These are phyloP conservation scores for Verticillium longisporum DNA, from an alignment of 2,329 filamentous ascomycete species.

Conservation along the genomic window DNA sequence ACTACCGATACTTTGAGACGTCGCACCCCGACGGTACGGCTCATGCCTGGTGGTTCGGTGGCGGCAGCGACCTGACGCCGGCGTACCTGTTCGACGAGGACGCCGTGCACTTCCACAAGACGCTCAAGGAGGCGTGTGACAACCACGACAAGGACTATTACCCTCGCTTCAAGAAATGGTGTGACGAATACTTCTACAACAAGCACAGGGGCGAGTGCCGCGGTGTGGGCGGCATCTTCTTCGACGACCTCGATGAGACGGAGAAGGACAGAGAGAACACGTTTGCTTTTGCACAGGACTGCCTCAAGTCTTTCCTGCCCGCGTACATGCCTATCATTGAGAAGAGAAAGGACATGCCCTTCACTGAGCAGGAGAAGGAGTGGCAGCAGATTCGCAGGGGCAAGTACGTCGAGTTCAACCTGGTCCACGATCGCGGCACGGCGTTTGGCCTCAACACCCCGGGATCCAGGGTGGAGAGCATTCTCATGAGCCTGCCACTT, in stretches of 20 bases:
- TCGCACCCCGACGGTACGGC: conserved; percentile 72
- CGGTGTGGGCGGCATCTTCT: conserved; percentile 95
- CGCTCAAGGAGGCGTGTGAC: conserved; percentile 88
- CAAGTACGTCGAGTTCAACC: conserved; percentile 97
- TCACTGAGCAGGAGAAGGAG: conserved; percentile 75
- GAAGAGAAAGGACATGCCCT: conserved; percentile 86
- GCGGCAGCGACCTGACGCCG: conserved; percentile 88
- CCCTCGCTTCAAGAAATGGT: conserved; percentile 94
- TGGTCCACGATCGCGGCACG: conserved; percentile 93
- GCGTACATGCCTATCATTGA: conserved; percentile 86
- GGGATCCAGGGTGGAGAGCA: conserved; percentile 87
- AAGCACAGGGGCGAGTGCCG: conserved; percentile 83
- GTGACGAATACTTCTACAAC: conserved; percentile 93
- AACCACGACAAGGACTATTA: conserved; percentile 90
- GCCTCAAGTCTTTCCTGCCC: conserved; percentile 79
- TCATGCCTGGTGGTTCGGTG: conserved; percentile 97
- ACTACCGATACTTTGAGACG: conserved; percentile 98
- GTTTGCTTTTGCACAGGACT: conserved; percentile 84
- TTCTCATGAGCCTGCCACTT: conserved; percentile 91
- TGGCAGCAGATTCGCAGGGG: conserved; percentile 95
- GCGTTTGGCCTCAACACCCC: conserved; percentile 92
- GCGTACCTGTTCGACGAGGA: conserved; percentile 95
- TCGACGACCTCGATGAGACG: conserved; percentile 87
- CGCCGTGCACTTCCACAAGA: conserved; percentile 91
- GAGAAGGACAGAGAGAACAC: conserved; percentile 84